These are phyloP conservation scores for Sicyos baderoa DNA, from an alignment of 306 rosid species.

Conservation along the genomic window DNA sequence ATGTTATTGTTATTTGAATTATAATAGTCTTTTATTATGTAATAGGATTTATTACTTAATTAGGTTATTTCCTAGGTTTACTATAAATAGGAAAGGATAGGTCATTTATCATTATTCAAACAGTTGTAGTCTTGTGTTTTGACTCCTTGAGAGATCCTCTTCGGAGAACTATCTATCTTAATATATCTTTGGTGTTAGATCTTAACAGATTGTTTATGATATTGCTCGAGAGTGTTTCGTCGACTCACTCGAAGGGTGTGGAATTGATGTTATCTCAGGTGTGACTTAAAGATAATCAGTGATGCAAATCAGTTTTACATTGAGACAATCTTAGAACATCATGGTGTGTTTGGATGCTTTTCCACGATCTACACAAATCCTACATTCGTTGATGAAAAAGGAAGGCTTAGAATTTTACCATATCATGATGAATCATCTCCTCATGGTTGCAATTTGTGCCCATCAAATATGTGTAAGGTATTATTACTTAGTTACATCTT, in stretches of 20 bases:
- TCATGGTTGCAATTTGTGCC: constrained; percentile 61
- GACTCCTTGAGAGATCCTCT: too few species aligned
- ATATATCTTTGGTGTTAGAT: too few species aligned
- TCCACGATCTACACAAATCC: constrained; percentile 54
- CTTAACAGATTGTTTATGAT: background rate
- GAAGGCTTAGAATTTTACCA: constrained; percentile 53
- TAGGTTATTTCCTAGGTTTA: too few species aligned
- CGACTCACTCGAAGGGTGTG: background rate
- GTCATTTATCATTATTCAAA: too few species aligned
- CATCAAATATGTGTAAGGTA: constrained; percentile 78
- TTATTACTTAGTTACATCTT: background rate
- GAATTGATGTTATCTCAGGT: constrained; percentile 34
- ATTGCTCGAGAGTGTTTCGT: background rate
- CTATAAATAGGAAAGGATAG: too few species aligned
- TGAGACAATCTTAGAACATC: constrained; percentile 54
- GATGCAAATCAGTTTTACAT: constrained; percentile 64
- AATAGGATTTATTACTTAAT: too few species aligned
- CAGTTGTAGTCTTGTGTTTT: too few species aligned
- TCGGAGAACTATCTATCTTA: too few species aligned
- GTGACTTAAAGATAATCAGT: constrained; percentile 64
- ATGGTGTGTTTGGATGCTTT: constrained; percentile 53
- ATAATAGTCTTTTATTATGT: too few species aligned
- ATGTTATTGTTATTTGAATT: too few species aligned
- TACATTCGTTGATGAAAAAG: constrained; percentile 33
- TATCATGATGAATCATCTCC: constrained; percentile 42